These are phyloP conservation scores for Rossbeevera mucosa DNA, from an alignment of 768 basidiomycete genomes.

Conservation along the genomic window DNA sequence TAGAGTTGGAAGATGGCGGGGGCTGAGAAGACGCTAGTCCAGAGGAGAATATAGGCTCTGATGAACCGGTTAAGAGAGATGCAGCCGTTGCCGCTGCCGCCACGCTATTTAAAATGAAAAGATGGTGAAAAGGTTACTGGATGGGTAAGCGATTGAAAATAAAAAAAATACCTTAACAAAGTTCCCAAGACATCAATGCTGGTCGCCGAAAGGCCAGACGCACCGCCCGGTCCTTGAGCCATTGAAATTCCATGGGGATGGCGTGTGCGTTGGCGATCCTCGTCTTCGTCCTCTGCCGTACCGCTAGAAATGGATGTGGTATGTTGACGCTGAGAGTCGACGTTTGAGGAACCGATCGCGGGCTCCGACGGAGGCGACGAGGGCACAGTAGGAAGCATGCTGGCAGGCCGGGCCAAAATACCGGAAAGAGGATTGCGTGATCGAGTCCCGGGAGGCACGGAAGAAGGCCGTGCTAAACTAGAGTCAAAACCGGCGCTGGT, in stretches of 20 bases:
- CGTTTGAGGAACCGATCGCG: background rate
- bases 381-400: slow-evolving; percentile 26
- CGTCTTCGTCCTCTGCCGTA: slow-evolving; percentile 14
- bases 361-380: slow-evolving; percentile 8
- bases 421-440: slow-evolving; percentile 34
- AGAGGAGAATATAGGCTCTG: slow-evolving; percentile 59
- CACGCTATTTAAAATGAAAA: slow-evolving; percentile 45
- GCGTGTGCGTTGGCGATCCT: slow-evolving; percentile 10
- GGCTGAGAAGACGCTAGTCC: slow-evolving; percentile 41
- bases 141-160: background rate
- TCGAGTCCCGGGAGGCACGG: slow-evolving; percentile 27
- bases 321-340: slow-evolving; percentile 5
- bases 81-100: slow-evolving; percentile 91
- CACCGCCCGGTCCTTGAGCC: slow-evolving; percentile 23
- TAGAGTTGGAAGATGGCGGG: slow-evolving; percentile 11
- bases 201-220: slow-evolving; percentile 53
- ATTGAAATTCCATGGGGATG: slow-evolving; percentile 24
- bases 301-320: background rate
- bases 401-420: slow-evolving; percentile 36
- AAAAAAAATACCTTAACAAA: slow-evolving; percentile 60
- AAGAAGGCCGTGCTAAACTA: slow-evolving; percentile 15
- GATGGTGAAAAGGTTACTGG: background rate
- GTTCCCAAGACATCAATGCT: slow-evolving; percentile 83
- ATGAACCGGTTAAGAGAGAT: slow-evolving; percentile 71
- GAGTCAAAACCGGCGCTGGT: slow-evolving; percentile 5